Evolutionary conservation across 2,329 filamentous ascomycete species (phyloP).

Genomic region (Neoascochyta sp.): DNA sequence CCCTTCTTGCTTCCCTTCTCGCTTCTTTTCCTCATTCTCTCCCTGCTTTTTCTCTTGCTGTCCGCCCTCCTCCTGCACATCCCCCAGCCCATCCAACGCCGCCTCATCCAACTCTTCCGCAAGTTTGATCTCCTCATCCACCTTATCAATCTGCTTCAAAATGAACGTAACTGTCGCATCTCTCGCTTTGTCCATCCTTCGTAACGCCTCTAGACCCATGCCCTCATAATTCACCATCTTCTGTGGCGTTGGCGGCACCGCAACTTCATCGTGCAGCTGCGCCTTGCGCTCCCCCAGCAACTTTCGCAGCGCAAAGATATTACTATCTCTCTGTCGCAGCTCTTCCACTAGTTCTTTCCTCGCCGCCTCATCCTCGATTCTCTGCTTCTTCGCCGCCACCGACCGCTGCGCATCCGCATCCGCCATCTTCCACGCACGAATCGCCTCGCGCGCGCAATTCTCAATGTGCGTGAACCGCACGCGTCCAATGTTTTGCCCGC

Average conservation of each 20-base stretch:
- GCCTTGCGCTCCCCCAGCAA: constrained; percentile 45
- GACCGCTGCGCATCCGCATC: constrained; percentile 30
- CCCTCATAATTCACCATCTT: constrained; percentile 40
- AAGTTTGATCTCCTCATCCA: constrained; percentile 41
- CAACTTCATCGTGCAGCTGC: constrained; percentile 24
- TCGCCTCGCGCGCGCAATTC: constrained; percentile 46
- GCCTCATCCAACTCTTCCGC: constrained; percentile 21
- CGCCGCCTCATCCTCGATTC: constrained; percentile 33
- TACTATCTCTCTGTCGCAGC: constrained; percentile 45
- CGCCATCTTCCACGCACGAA: constrained; percentile 42
- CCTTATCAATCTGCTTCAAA: constrained; percentile 51
- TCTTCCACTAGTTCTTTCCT: constrained; percentile 38
- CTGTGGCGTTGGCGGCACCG: constrained; percentile 26
- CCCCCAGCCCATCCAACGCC: constrained; percentile 14
- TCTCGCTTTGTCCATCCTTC: constrained; percentile 47
- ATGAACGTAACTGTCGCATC: constrained; percentile 53
- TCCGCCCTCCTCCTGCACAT: constrained; percentile 10
- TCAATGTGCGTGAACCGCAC: constrained; percentile 54
- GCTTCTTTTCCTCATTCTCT: background rate
- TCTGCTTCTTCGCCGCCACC: constrained; percentile 36
- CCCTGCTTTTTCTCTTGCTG: no score
- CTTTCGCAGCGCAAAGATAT: constrained; percentile 46
- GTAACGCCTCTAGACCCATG: constrained; percentile 42
- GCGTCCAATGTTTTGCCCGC: constrained; percentile 52
- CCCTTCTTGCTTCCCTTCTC: background rate